phyloP scores from a whole-genome alignment of 306 rosid species.

The Dalbergia cultrata region DNA sequence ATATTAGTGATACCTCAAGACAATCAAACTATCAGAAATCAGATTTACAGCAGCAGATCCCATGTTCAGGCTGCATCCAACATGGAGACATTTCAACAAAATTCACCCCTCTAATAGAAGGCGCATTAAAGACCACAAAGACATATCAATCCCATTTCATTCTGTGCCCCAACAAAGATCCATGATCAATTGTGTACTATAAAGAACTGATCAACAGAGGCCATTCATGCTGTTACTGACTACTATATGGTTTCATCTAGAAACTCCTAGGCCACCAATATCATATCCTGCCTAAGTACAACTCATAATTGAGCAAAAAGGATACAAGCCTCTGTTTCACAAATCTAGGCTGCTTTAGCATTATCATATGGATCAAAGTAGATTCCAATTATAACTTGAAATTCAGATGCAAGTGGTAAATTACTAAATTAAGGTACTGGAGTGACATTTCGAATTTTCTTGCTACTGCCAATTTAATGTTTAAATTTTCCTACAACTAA shows the following conservation, averaged over 20 bases:
- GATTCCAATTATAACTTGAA: conserved; percentile 1
- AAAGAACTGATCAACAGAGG: background rate
- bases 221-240: background rate
- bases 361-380: background rate
- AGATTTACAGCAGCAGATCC: background rate
- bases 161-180: background rate
- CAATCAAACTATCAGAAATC: background rate
- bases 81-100: background rate
- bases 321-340: background rate
- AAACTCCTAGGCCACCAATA: conserved; percentile 7
- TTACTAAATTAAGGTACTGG: background rate
- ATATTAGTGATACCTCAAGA: background rate
- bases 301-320: no score
- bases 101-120: background rate
- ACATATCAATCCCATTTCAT: background rate
- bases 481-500: background rate
- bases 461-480: background rate
- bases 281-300: background rate
- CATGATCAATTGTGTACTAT: background rate
- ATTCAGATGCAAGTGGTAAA: conserved; percentile 1
- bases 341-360: conserved; percentile 7
- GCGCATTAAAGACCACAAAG: conserved; percentile 3
- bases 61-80: background rate
- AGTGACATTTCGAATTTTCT: background rate
- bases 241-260: background rate